A percentile compares a stretch with the other conserved stretches of the same genome.
Evolutionary conservation across 352 stramenopile genomes (phyloP).

Genomic region (Aphanomyces cochlioides): DNA sequence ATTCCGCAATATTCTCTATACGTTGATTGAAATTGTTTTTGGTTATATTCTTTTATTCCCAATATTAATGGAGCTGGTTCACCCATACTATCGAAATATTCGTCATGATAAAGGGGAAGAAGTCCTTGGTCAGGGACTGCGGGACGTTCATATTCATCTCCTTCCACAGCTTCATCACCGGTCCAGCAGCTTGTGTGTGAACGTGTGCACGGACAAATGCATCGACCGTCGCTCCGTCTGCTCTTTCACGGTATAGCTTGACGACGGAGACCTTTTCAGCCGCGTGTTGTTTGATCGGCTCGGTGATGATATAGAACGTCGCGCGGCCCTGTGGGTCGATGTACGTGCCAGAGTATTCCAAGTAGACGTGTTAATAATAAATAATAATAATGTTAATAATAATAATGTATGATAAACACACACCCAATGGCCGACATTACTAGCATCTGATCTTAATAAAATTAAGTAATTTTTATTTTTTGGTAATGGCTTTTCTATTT

Average conservation of each 20-base stretch:
- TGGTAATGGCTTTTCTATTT: background rate
- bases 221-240: background rate
- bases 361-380: too few species aligned
- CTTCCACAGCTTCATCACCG: background rate
- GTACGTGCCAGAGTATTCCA: slow-evolving; percentile 2
- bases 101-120: background rate
- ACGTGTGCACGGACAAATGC: slow-evolving; percentile 1
- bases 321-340: background rate
- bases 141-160: slow-evolving; percentile 17
- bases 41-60: background rate
- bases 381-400: too few species aligned
- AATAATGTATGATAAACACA: background rate
- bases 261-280: slow-evolving; percentile 1
- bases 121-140: background rate
- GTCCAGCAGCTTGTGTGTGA: background rate
- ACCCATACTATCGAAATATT: slow-evolving; percentile 12
- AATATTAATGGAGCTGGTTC: background rate
- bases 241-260: slow-evolving; percentile 17
- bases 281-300: slow-evolving; percentile 12
- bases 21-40: slow-evolving; percentile 14
- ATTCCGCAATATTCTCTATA: slow-evolving; percentile 17
- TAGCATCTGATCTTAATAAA: background rate
- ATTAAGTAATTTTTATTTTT: slow-evolving; percentile 11
- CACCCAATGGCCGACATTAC: slow-evolving; percentile 3
- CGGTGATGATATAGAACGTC: slow-evolving; percentile 15